Base-by-base conservation (phyloP, 306 rosid species). In the Senna siamea region DNA sequence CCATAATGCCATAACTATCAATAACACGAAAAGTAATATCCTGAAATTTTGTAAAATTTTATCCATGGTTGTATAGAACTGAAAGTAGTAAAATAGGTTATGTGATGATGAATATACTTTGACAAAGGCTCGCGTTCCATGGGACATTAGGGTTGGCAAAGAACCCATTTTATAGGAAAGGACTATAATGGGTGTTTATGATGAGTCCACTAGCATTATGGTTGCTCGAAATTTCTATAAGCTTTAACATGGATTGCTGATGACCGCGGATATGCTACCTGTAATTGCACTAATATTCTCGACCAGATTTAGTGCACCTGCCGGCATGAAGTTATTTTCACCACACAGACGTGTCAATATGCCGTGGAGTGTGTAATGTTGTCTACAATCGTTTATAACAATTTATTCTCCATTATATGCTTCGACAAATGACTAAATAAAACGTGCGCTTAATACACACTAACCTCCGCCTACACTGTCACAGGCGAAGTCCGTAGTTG, bases 261-360 rank as follows among this genome's bases (percentile, higher is more conserved):
- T 69, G 46, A 66, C 78, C 76, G 48, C 79, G 43, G 34, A 48
- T 80, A 48, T 80, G 69, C 80, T 48, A 41, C 55, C 80, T 80
- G 63, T 77, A 41, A 54, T 68, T 80, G 65, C 85, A 73, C 80
- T 62, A 40, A 44, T 32, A 80, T 52, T 73, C 66, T 72, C 61
- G 20, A 54, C 82, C 82, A 41, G 0, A 34, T 50, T 69, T 70
- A 77, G 85, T 84, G 87, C 87, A 22, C 61, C 75, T 80, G 83
- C 85, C 82, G 85, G 22, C 85, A 63, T 58, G 66, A 59, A 7
- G 38, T 72, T 62, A 62, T 37, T 19, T 83, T 38, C 78, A 62
- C 48, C 47, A 32, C 17, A 46, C 43, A 64, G 35, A 79, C 79
- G 78, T 72, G 82, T 79, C 80, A 20, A 41, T 72, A 72, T 50